Evolutionary conservation across 169 alveolate genomes (phyloP), one percentile per base, ranked within the genome.

Genomic region (Plasmodium knowlesi): DNA sequence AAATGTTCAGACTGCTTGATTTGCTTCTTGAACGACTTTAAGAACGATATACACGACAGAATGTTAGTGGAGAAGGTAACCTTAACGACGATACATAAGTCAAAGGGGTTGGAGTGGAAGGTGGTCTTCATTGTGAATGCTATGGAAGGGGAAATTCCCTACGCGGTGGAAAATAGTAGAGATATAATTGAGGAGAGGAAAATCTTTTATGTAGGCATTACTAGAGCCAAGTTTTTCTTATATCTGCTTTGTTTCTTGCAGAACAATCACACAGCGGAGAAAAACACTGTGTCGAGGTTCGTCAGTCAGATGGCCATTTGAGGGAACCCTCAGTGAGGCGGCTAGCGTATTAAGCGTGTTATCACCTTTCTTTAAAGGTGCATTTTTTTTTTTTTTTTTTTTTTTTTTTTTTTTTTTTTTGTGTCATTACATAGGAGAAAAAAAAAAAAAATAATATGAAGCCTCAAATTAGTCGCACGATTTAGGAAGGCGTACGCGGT

Each of bases 51-150:
- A 9, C 86, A 88, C 34, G 93, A 93, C 72, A 93, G 85, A 5
- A 95, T 84, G 95, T 80, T 92, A 76, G 61, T 81, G 43, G 94
- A 96, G 82, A 96, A 83, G 30, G 96, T 97, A 5, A 95, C 97
- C 90, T 83, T 97, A 80, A 91, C 97, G 73, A 97, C 97, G 28
- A 96, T 97, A 72, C 98, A 97, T 82, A 95, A 95, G 70, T 84
- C 98, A 5, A 97, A 97, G 94, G 98, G 98, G n/a, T 91, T 95
- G 41, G 98, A 97, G 84, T 97, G 97, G 97, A 94, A 97, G 79
- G 92, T 96, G 84, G 98, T 97, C 39, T 97, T 97, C 84, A 91
- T 97, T 16, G 95, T 96, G 4, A 94, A 93, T 73, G 89, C 96
- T 28, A 93, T 94, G 57, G 98, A 97, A 37, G 96, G 94, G 16